Evolutionary conservation across 805 yeast genomes (phyloP).

Genomic region (Schwanniomyces sp.): DNA sequence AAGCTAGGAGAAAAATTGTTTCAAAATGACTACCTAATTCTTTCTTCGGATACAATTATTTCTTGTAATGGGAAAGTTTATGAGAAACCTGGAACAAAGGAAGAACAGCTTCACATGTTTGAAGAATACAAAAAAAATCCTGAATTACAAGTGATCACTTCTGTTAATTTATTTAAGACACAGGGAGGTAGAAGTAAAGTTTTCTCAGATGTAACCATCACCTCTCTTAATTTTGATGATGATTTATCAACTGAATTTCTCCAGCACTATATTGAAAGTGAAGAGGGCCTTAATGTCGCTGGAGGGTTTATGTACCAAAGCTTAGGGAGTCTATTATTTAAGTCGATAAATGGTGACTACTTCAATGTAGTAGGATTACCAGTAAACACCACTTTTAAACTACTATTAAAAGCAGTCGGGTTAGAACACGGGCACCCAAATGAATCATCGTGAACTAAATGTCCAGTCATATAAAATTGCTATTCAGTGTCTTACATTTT

Average conservation of each 20-base stretch:
- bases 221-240: conserved; percentile 46
- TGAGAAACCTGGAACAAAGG: conserved; percentile 67
- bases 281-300: conserved; percentile 81
- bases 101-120: conserved; percentile 30
- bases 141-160: conserved; percentile 31
- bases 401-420: conserved; percentile 24
- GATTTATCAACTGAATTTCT: conserved; percentile 55
- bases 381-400: conserved; percentile 50
- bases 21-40: conserved; percentile 21
- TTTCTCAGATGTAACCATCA: conserved; percentile 23
- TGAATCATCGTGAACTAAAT: too few relatives aligned
- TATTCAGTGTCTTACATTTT: too few relatives aligned
- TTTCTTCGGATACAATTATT: conserved; percentile 83
- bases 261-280: conserved; percentile 59
- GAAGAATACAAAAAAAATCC: conserved; percentile 18
- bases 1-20: conserved; percentile 21
- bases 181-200: conserved; percentile 6
- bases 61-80: conserved; percentile 57
- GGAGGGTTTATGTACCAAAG: conserved; percentile 92
- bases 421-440: too few relatives aligned
- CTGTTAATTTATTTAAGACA: conserved; percentile 25
- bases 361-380: conserved; percentile 90
- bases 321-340: conserved; percentile 63
- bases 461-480: not conserved
- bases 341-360: conserved; percentile 72